phyloP scores from a whole-genome alignment of 805 yeast species.

The Wickerhamomyces mucosus region DNA sequence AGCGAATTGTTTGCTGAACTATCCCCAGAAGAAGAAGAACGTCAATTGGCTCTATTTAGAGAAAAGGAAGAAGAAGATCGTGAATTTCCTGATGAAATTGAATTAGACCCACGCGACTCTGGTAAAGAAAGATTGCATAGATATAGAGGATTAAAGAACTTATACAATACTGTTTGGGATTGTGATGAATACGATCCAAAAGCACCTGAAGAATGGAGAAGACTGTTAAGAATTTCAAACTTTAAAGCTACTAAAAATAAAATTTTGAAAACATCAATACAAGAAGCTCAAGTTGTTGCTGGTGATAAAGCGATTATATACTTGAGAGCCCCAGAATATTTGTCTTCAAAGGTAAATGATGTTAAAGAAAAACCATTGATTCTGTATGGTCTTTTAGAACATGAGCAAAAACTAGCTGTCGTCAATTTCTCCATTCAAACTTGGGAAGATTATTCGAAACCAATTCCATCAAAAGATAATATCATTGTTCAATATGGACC shows the following conservation, averaged over 20 bases:
- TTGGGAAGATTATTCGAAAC: constrained; percentile 84
- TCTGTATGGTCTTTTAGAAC: constrained; percentile 65
- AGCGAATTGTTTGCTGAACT: constrained; percentile 63
- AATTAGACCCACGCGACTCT: constrained; percentile 63
- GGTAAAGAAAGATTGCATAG: constrained; percentile 68
- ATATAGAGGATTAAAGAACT: constrained; percentile 80
- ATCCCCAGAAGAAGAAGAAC: constrained; percentile 72
- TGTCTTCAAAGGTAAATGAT: constrained; percentile 25
- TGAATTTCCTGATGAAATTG: constrained; percentile 95
- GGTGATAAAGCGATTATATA: constrained; percentile 59
- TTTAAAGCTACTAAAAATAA: constrained; percentile 69
- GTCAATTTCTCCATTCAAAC: constrained; percentile 74
- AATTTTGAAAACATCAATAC: constrained; percentile 46
- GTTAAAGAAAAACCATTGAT: constrained; percentile 43
- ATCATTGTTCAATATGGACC: constrained; percentile 89
- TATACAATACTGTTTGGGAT: constrained; percentile 81
- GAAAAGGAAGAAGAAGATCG: constrained; percentile 68
- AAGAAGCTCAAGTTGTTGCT: constrained; percentile 37
- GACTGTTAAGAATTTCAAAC: constrained; percentile 65
- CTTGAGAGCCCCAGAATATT: constrained; percentile 44
- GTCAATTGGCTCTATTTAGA: constrained; percentile 64
- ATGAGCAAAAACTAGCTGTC: constrained; percentile 81
- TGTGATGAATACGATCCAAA: constrained; percentile 70
- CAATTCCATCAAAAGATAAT: constrained; percentile 75
- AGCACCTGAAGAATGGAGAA: constrained; percentile 70